Conservation (phyloP, 768 basidiomycete genomes). For the Xerocomellus chrysenteron region DNA sequence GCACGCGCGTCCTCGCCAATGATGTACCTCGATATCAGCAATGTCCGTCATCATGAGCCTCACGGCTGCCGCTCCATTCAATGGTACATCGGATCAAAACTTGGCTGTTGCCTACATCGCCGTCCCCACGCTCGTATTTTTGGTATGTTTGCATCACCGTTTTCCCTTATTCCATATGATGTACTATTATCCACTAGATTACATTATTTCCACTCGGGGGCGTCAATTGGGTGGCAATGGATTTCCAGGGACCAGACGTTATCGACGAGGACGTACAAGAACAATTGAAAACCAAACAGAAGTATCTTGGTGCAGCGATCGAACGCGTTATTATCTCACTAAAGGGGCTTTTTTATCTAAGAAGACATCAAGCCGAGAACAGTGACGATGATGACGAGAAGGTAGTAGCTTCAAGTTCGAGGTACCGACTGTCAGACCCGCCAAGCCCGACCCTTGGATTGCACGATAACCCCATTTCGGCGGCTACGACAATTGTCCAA, state of each 20-base stretch:
- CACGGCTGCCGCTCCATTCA: conserved; percentile 60
- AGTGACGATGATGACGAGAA: conserved; percentile 10
- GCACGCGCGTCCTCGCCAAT: background rate
- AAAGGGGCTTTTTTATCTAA: background rate
- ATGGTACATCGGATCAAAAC: conserved; percentile 53
- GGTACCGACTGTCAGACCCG: background rate
- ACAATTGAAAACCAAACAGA: conserved; percentile 40
- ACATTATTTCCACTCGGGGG: conserved; percentile 67
- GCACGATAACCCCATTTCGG: conserved; percentile 1
- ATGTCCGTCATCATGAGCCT: conserved; percentile 65
- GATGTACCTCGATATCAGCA: conserved; percentile 38
- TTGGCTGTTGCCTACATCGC: conserved; percentile 68
- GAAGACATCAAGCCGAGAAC: background rate
- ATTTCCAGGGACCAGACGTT: conserved; percentile 65
- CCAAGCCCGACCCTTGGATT: background rate
- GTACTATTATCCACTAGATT: conserved; percentile 36
- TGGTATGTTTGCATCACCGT: conserved; percentile 37
- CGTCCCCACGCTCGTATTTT: conserved; percentile 58
- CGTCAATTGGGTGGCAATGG: conserved; percentile 52
- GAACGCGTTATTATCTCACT: conserved; percentile 4
- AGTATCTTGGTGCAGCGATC: conserved; percentile 14
- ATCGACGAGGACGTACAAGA: conserved; percentile 55
- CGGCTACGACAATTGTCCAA: conserved; percentile 3
- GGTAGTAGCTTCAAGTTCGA: background rate
- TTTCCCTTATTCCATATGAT: background rate